Evolutionary conservation across 345 rosid species (phyloP).

Genomic region (Eutrema yunnanense): DNA sequence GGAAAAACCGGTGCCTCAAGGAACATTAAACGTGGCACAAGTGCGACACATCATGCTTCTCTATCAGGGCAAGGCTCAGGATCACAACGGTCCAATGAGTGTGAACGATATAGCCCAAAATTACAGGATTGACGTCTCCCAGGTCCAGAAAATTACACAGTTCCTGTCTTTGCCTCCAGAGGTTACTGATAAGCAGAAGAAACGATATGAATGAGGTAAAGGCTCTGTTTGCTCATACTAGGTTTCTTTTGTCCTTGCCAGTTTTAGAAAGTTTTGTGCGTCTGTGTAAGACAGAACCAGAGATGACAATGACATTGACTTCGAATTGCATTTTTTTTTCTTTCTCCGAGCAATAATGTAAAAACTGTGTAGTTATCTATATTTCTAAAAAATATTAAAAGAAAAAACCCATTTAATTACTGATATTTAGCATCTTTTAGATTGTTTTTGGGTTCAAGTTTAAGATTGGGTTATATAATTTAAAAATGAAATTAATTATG

Average conservation of each 20-base stretch:
- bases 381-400: no score
- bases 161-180: slow-evolving; percentile 67
- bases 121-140: slow-evolving; percentile 51
- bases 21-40: slow-evolving; percentile 72
- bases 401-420: no score
- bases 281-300: slow-evolving; percentile 15
- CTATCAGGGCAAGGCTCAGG: slow-evolving; percentile 76
- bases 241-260: slow-evolving; percentile 1
- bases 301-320: slow-evolving; percentile 13
- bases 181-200: slow-evolving; percentile 26
- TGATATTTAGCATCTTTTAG: no score
- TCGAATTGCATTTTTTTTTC: background rate
- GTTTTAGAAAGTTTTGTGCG: slow-evolving; percentile 12
- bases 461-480: no score
- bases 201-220: background rate
- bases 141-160: slow-evolving; percentile 54
- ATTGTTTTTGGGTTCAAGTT: no score
- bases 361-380: background rate
- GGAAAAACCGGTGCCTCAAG: slow-evolving; percentile 55
- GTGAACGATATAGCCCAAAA: slow-evolving; percentile 57
- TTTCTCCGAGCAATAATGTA: slow-evolving; percentile 16
- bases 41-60: slow-evolving; percentile 68
- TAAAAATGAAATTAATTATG: no score
- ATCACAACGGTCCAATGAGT: slow-evolving; percentile 58
- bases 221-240: background rate